A percentile compares a stretch with the other conserved stretches of the same genome.
These are phyloP conservation scores for Starmerella vitae DNA, from an alignment of 805 yeast species.

Conservation along the genomic window DNA sequence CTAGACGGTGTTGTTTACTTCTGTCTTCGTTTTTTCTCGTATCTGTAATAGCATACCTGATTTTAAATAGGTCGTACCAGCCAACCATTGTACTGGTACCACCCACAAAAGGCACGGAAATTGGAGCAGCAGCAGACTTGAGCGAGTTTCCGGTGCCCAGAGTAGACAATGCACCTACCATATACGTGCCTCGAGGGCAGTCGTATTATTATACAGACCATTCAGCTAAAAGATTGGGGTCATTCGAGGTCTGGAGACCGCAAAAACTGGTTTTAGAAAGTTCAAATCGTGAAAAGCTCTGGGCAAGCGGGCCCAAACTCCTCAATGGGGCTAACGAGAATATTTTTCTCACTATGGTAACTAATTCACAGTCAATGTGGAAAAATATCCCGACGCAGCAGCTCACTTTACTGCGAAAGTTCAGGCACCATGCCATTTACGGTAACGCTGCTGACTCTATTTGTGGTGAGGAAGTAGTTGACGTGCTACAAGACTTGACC, in stretches of 20 bases:
- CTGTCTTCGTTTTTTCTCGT: too few relatives aligned
- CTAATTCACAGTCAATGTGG: conserved; percentile 22
- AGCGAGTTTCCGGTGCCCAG: too few relatives aligned
- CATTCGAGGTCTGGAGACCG: conserved; percentile 26
- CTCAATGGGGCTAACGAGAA: conserved; percentile 10
- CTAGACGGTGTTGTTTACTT: too few relatives aligned
- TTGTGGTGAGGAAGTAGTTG: conserved; percentile 21
- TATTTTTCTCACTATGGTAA: conserved; percentile 18
- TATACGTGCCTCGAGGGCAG: conserved; percentile 16
- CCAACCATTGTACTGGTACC: too few relatives aligned
- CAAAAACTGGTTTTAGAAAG: conserved; percentile 9
- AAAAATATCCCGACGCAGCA: conserved; percentile 22
- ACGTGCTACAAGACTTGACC: conserved; percentile 17
- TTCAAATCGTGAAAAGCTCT: conserved; percentile 6
- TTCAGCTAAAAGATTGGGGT: conserved; percentile 21
- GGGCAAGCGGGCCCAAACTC: background rate
- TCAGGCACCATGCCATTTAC: conserved; percentile 19
- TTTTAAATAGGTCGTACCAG: too few relatives aligned
- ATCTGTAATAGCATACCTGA: too few relatives aligned
- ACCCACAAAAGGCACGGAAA: too few relatives aligned
- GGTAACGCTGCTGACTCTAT: conserved; percentile 21
- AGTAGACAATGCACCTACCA: too few relatives aligned
- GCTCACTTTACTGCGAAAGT: conserved; percentile 19
- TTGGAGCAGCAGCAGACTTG: too few relatives aligned
- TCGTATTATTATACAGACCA: conserved; percentile 23